phyloP scores from a whole-genome alignment of 1,284 basidiomycete genomes.

The Schizophyllum commune region DNA sequence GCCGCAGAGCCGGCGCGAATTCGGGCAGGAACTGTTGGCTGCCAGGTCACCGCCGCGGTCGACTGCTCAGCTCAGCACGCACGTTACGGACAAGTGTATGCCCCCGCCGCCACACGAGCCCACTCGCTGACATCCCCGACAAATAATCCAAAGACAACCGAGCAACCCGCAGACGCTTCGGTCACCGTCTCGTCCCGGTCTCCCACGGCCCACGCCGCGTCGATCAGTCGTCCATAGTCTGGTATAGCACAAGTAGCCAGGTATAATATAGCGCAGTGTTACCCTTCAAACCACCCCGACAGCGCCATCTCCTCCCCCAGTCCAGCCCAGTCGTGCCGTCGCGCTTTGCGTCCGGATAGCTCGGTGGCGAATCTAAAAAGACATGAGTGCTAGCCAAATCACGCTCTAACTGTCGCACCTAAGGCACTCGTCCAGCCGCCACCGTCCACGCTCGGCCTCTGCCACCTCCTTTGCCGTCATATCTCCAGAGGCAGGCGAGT shows the following conservation, averaged over 20 bases:
- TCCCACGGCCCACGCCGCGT: too few species aligned
- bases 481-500: slow-evolving; percentile 47
- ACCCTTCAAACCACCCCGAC: slow-evolving; percentile 60
- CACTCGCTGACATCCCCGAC: too few species aligned
- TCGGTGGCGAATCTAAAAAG: slow-evolving; percentile 64
- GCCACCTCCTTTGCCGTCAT: slow-evolving; percentile 19
- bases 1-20: too few species aligned
- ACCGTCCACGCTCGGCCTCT: slow-evolving; percentile 42
- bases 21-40: too few species aligned
- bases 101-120: too few species aligned
- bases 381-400: neutral
- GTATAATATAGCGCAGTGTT: neutral
- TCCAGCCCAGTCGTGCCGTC: slow-evolving; percentile 51
- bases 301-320: slow-evolving; percentile 63
- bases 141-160: too few species aligned
- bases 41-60: too few species aligned
- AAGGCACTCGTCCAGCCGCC: slow-evolving; percentile 71
- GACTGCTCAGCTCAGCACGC: too few species aligned
- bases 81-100: too few species aligned
- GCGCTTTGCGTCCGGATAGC: slow-evolving; percentile 62
- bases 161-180: too few species aligned
- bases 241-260: neutral
- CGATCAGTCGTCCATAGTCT: too few species aligned
- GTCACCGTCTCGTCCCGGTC: too few species aligned
- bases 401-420: slow-evolving; percentile 33